Percentiles rank a stretch among this genome's conserved stretches.
Conservation (phyloP, 73 alveolate genomes). For the Paramecium primaurelia region DNA sequence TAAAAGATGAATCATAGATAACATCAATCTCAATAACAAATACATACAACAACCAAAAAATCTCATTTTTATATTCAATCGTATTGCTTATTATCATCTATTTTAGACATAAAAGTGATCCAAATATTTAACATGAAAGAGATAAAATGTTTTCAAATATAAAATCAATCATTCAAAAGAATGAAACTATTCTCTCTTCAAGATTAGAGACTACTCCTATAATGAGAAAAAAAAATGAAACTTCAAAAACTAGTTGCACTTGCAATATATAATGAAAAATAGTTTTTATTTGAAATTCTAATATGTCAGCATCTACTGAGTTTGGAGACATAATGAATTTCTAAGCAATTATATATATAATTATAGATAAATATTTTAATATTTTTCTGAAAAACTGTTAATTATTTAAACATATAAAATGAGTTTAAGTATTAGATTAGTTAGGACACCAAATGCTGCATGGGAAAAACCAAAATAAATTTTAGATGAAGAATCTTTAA, state of each 20-base stretch:
- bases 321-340: not conserved
- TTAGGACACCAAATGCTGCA: constrained; percentile 15
- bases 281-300: not conserved
- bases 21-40: not conserved
- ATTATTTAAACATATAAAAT: not conserved
- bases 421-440: not conserved
- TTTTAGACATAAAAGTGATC: not conserved
- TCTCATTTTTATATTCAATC: not conserved
- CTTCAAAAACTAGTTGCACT: not conserved
- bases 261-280: not conserved
- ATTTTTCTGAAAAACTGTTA: not conserved
- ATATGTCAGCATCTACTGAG: not conserved
- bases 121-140: not conserved
- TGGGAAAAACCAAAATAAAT: constrained; percentile 21
- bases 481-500: not conserved
- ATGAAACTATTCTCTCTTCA: not conserved
- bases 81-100: not conserved
- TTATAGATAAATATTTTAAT: not conserved
- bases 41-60: not conserved
- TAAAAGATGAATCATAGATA: not conserved
- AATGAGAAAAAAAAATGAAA: not conserved
- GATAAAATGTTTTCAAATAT: not conserved
- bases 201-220: not conserved
- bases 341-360: not conserved
- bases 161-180: not conserved